Evolutionary conservation across 2,329 filamentous ascomycete genomes (phyloP), one percentile per base, ranked within the genome.

Genomic region (Fusarium udum): DNA sequence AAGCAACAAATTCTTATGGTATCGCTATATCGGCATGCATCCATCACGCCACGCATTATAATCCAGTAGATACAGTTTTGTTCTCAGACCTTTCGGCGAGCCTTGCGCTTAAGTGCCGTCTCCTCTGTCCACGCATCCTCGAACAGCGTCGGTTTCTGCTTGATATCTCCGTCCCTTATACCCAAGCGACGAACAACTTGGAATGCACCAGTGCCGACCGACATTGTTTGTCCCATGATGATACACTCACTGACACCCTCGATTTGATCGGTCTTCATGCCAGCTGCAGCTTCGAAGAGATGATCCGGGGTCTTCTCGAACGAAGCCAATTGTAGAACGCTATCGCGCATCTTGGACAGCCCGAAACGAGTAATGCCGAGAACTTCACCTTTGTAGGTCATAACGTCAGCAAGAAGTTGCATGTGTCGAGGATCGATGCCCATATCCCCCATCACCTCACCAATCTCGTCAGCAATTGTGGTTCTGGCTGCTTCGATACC

Each of bases 231-330:
- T 22, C 96, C 96, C 92, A 98, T 96, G 80, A 99, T 99, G 80
- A 99, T 98, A 83, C 95, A 97, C 84, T 99, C 96, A 62, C 90
- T 93, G 15, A 99, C 96, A 77, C 96, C 96, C 81, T 97, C 93
- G 69, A 99, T 97, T 71, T 90, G 88, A 83, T 99, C 96, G 34
- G 90, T 92, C 86, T 98, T 98, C 87, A 97, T 97, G 64, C 92
- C 91, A 10, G 94, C 93, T 12, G 95, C 96, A 6, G 96, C 96
- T 72, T 98, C 95, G 79, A 99, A 99, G 45, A 99, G 84, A 83
- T 99, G 96, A 80, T 99, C 96, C 0, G 96, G 95, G 52, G 96
- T 99, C 89, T 98, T 98, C 84, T 99, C 96, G 80, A 99, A 99
- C 24, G 92, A 95, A 1, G 96, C 96, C 18, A 99, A 88, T 82